Evolutionary conservation across 371 early-diverging fungal genomes (phyloP), one percentile per base, ranked within the genome.

Genomic region (Umbelopsis sp.): DNA sequence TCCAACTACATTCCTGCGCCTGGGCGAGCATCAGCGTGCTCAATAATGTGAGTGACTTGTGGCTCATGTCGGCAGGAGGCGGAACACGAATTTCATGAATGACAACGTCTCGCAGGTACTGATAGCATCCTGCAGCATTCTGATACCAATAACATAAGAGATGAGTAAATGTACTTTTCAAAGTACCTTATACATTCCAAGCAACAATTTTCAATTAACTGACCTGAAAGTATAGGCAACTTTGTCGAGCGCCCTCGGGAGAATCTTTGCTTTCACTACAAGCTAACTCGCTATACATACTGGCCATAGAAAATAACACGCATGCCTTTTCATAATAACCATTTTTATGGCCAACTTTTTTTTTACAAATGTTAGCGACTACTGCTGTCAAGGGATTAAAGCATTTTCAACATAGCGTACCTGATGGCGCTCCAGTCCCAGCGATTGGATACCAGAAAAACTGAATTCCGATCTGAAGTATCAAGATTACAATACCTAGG

Each of bases 1-100:
- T 87, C 93, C 92, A 94, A 53, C 89, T 88, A 70, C 92, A 93
- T 76, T 96, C 95, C 71, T 96, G 95, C 29, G 96, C 96, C 74
- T 95, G 96, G 9, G 94, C 93, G 9, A 96, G 85, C 93, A 94
- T 94, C 20, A 93, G 76, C 48, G 87, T 85, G 4, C 81, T 83
- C 14, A 93, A 78, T 3, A 90, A 80, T 3, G 83, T 77, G 16
- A 96, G 77, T n/a, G 89, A 83, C 2, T 82, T 67, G 3, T 77
- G 65, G 1, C 84, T 81, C 72, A 93, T 84, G 66, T 93, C 93
- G 14, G 73, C 16, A 63, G 84, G 71, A 44, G 91, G 82, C 18
- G 78, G 72, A 63, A 80, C 85, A 67, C 86, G 76, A 72, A 89
- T 76, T 62, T 89, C 86, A 14, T 82, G 80, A 45, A 89, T 73